phyloP scores from a whole-genome alignment of 345 rosid genomes.

The Erodium maritimum region DNA sequence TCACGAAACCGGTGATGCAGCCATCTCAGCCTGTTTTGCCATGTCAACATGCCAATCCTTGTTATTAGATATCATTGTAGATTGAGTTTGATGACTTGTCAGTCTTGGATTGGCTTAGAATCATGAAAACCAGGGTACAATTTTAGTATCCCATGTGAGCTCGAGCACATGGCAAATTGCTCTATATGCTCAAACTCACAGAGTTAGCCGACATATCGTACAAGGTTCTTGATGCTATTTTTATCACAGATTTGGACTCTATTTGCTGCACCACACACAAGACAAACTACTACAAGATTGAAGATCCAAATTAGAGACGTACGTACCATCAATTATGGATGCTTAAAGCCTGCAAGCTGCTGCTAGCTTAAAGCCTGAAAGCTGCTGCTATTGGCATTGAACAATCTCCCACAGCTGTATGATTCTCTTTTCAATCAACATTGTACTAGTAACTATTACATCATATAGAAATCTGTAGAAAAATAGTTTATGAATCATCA shows the following conservation, averaged over 20 bases:
- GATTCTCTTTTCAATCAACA: background rate
- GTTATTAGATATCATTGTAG: constrained; percentile 11
- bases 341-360: background rate
- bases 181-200: background rate
- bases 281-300: background rate
- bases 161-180: too few species aligned
- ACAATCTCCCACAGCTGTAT: background rate
- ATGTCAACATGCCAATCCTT: background rate
- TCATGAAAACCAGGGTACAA: background rate
- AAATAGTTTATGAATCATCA: background rate
- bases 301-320: background rate
- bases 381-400: background rate
- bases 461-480: background rate
- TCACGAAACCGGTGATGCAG: background rate
- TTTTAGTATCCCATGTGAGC: too few species aligned
- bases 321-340: background rate
- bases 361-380: background rate
- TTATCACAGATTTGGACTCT: background rate
- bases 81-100: constrained; percentile 20
- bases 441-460: background rate
- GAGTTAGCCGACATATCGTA: too few species aligned
- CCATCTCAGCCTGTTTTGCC: background rate
- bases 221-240: too few species aligned
- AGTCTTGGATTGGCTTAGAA: constrained; percentile 7
- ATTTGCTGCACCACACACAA: background rate